Base-by-base conservation (phyloP, 2,329 filamentous ascomycete species). In the Neurospora sp. region DNA sequence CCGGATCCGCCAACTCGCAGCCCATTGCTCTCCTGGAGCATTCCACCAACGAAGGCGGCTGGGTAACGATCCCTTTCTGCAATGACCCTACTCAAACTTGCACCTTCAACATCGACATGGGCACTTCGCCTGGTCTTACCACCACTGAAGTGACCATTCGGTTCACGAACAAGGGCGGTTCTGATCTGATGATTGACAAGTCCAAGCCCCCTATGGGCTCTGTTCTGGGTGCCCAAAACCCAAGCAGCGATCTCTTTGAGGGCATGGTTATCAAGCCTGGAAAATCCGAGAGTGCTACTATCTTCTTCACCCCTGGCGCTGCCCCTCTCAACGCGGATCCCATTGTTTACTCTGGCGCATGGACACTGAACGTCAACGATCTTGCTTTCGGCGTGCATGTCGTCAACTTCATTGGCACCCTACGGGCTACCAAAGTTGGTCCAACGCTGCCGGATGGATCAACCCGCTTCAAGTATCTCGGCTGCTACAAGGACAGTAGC, bases 321-420 rank as follows among this genome's bases (percentile, higher is more conserved):
- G 69, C 70, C 10, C n/a, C 65, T 17, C 66, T 72, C 65, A 72
- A 72, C 11, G 66, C 70, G 5, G 69, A 70, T n/a, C 17, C 70
- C 10, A 39, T 67, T n/a, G 43, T 66, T 15, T 71, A 69, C 39
- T 69, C 70, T n/a, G 70, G 70, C 4, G 67, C 71, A 10, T 73
- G 72, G 72, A 71, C 72, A 8, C 37, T 73, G 23, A 73, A 73
- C 65, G 68, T 73, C 65, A 72, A 73, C 37, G 72, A 73, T 33
- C 68, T 72, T 6, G 69, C 57, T 1, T 73, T 70, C 62, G 71
- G 71, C 6, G 71, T 73, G 2, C 71, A 73, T 37, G 66, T 72
- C 4, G 38, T 73, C 2, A 73, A 72, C 67, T 73, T 73, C 57
- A 71, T 69, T 5, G 71, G 70, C 2, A 73, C 71, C 10, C 68